phyloP scores from a whole-genome alignment of 1,139 yeast genomes.

The Barnettozyma hawaiiensis region DNA sequence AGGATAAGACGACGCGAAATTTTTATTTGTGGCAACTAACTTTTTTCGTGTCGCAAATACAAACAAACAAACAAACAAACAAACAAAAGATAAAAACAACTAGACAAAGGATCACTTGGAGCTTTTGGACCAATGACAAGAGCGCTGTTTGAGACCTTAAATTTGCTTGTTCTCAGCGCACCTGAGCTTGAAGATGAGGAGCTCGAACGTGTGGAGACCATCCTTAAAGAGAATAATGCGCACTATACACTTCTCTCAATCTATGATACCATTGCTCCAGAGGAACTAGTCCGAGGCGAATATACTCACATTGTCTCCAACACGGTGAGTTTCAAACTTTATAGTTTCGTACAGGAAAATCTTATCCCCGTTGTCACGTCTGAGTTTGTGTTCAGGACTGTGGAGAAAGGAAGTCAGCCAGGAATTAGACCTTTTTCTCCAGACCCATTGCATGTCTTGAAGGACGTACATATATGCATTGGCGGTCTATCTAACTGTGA shows the following conservation, averaged over 20 bases:
- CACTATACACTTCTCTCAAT: conserved; percentile 19
- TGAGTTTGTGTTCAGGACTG: conserved; percentile 56
- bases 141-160: conserved; percentile 35
- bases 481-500: conserved; percentile 57
- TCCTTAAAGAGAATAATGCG: conserved; percentile 24
- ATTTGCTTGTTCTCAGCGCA: conserved; percentile 39
- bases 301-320: conserved; percentile 55
- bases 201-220: conserved; percentile 23
- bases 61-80: background rate
- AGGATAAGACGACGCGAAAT: background rate
- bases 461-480: conserved; percentile 55
- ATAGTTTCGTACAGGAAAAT: conserved; percentile 41
- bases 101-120: background rate
- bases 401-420: conserved; percentile 38
- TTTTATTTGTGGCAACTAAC: no score
- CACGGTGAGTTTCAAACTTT: conserved; percentile 50
- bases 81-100: no score
- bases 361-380: conserved; percentile 68
- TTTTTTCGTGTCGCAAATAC: background rate
- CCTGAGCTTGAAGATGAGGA: conserved; percentile 27
- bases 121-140: conserved; percentile 7
- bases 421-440: conserved; percentile 53
- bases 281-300: conserved; percentile 20
- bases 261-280: conserved; percentile 16
- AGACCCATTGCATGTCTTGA: conserved; percentile 59